Base-by-base conservation (phyloP, 2,329 filamentous ascomycete species). In the Diaporthe helianthi region DNA sequence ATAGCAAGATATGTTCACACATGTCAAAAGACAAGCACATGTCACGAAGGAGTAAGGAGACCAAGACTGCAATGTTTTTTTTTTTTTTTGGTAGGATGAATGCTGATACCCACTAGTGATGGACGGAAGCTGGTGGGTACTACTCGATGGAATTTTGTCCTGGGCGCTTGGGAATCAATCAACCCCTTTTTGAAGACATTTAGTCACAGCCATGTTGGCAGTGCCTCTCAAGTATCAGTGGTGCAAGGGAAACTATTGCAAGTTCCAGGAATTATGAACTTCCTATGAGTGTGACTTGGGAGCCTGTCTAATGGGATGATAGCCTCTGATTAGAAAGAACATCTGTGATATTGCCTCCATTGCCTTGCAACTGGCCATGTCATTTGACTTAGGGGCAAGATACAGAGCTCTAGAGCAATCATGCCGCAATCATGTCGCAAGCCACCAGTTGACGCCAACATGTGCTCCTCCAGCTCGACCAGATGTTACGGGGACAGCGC, bases 101-200 rank as follows among this genome's bases (percentile, higher is more conserved):
- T 9, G 53, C 46, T 67, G 53, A 67, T 67, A 69, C 63, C 63
- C 61, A 54, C 26, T 17, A 36, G 24, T 22, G 67, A 64, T 29
- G 47, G 53, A 53, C 22, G 51, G 10, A 2, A 15, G 15, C 22
- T n/a, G n/a, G 44, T 47, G 13, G 26, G 17, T 44, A 13, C 13
- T 41, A 17, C 10, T 58, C 24, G 58, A 33, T 36, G 58, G 17
- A 26, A 8, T 17, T 29, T 29, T 53, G 46, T 38, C 6, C n/a
- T 44, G 7, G 46, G 36, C 31, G 26, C 22, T 33, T 52, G 19
- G n/a, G 9, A 17, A 58, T 36, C 29, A 22, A 36, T 10, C 10
- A 36, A 12, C n/a, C 7, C 51, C 15, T 9, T 44, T 22, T 19
- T 22, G 29, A 47, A 19, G 44, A 13, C n/a, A 36, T 63, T 1